These are phyloP conservation scores for Fraxinus latifolia DNA, from an alignment of 305 asterid genomes.

Conservation along the genomic window DNA sequence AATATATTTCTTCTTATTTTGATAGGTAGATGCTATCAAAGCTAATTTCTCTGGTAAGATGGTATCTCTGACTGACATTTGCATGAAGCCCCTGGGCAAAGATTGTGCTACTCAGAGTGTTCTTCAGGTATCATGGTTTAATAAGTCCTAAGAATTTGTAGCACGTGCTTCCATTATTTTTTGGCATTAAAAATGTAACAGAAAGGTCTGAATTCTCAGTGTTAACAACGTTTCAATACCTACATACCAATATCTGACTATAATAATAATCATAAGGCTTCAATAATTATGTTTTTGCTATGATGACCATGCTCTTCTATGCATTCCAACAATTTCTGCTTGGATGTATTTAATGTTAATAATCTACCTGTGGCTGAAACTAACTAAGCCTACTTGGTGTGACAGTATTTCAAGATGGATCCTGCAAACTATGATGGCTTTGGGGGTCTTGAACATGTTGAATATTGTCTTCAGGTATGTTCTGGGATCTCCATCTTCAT, in stretches of 20 bases:
- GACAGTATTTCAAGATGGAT: conserved; percentile 95
- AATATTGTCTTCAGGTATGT: conserved; percentile 89
- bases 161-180: background rate
- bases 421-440: conserved; percentile 55
- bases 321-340: background rate
- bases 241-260: background rate
- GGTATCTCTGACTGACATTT: conserved; percentile 86
- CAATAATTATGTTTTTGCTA: background rate
- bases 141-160: background rate
- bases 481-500: conserved; percentile 22
- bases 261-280: background rate
- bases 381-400: conserved; percentile 22
- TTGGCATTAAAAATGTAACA: background rate
- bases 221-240: background rate
- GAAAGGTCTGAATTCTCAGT: background rate
- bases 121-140: conserved; percentile 66
- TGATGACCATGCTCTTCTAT: background rate
- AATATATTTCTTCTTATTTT: conserved; percentile 23
- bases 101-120: conserved; percentile 98
- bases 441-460: conserved; percentile 80
- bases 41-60: conserved; percentile 77
- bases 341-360: background rate
- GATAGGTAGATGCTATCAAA: conserved; percentile 84
- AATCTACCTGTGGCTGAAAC: background rate
- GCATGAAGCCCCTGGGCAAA: conserved; percentile 97